Percentiles rank a stretch among this genome's conserved stretches.
These are phyloP conservation scores for Mediolabrus comicus DNA, from an alignment of 108 stramenopile genomes.

Conservation along the genomic window DNA sequence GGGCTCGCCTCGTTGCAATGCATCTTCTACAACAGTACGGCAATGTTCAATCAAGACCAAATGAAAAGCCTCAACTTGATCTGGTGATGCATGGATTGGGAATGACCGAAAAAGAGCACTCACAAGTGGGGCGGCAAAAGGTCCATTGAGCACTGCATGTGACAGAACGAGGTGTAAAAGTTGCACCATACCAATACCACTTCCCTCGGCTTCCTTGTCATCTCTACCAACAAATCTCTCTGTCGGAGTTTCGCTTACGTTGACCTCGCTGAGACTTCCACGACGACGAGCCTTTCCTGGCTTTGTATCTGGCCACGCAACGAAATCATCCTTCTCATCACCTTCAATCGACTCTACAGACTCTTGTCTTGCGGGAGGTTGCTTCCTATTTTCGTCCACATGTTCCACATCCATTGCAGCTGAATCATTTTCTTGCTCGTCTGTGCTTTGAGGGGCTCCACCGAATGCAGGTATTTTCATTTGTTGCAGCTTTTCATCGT, in stretches of 20 bases:
- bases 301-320: slow-evolving; percentile 9
- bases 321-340: slow-evolving; percentile 13
- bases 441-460: slow-evolving; percentile 1
- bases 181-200: slow-evolving; percentile 71
- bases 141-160: slow-evolving; percentile 64
- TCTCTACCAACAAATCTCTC: slow-evolving; percentile 61
- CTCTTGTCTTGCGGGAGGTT: neutral
- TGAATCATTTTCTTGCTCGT: slow-evolving; percentile 6
- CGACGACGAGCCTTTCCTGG: neutral
- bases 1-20: slow-evolving; percentile 69
- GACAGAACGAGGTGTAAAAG: slow-evolving; percentile 71
- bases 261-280: slow-evolving; percentile 34
- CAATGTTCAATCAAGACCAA: slow-evolving; percentile 77
- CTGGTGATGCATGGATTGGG: slow-evolving; percentile 78
- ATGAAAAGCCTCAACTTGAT: slow-evolving; percentile 84
- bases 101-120: slow-evolving; percentile 71
- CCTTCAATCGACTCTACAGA: neutral
- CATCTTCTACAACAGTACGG: slow-evolving; percentile 66
- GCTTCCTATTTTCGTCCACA: neutral
- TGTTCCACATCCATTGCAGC: neutral
- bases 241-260: slow-evolving; percentile 39
- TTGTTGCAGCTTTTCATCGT: slow-evolving; percentile 63
- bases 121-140: slow-evolving; percentile 73
- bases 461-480: slow-evolving; percentile 21
- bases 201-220: slow-evolving; percentile 41